A percentile compares a stretch with the other conserved stretches of the same genome.
Conservation (phyloP, 2,329 filamentous ascomycete genomes). For the Talaromyces sp. region DNA sequence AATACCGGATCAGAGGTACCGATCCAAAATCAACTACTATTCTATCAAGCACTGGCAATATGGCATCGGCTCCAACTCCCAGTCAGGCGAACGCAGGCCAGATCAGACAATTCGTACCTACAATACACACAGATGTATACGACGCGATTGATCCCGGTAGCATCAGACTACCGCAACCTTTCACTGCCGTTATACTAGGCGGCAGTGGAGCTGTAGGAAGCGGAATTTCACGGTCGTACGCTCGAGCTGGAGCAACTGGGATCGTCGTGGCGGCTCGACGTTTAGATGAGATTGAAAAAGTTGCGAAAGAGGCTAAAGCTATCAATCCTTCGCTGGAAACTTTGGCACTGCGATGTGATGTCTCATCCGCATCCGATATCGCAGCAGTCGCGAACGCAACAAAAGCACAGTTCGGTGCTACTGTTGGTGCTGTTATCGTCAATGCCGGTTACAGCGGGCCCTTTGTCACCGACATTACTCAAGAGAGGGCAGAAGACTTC, state of each 20-base stretch:
- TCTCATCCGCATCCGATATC: constrained; percentile 28
- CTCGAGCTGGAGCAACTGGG: constrained; percentile 30
- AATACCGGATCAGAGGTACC: not conserved
- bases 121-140: constrained; percentile 20
- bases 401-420: constrained; percentile 18
- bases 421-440: constrained; percentile 23
- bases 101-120: constrained; percentile 19
- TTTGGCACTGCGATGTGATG: constrained; percentile 30
- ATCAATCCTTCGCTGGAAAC: constrained; percentile 26
- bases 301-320: constrained; percentile 23
- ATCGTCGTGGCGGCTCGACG: constrained; percentile 34
- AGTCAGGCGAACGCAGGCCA: constrained; percentile 20
- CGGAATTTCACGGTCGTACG: constrained; percentile 33
- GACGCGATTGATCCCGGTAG: constrained; percentile 22
- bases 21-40: not conserved
- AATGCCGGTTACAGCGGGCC: constrained; percentile 32
- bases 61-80: not conserved
- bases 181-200: constrained; percentile 35
- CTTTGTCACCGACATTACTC: constrained; percentile 32
- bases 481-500: constrained; percentile 32
- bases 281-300: constrained; percentile 27
- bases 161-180: constrained; percentile 25
- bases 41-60: not conserved
- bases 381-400: constrained; percentile 21
- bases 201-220: constrained; percentile 36